Evolutionary conservation across 345 rosid species (phyloP).

Genomic region (Populus nigra): DNA sequence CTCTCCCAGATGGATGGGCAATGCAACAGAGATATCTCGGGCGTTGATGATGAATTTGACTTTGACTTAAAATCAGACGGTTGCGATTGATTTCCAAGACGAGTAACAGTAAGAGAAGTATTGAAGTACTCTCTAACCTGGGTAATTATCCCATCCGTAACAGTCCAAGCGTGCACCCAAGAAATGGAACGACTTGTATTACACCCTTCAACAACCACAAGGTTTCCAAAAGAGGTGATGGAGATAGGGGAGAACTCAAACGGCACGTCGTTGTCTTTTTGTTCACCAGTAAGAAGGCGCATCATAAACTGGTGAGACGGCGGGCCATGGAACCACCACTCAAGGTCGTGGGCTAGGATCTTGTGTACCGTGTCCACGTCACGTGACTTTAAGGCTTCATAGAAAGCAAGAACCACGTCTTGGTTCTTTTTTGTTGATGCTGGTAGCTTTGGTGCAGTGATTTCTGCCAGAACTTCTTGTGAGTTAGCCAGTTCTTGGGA

Average conservation of each 20-base stretch:
- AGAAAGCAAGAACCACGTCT: conserved; percentile 78
- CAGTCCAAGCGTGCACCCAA: conserved; percentile 99
- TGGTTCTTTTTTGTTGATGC: conserved; percentile 40
- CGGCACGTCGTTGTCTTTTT: background rate
- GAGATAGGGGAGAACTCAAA: conserved; percentile 54
- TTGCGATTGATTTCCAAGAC: conserved; percentile 42
- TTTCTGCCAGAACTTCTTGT: conserved; percentile 57
- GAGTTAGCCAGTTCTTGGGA: conserved; percentile 76
- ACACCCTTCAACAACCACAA: conserved; percentile 85
- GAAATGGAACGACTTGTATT: conserved; percentile 50
- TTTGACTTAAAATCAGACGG: conserved; percentile 12
- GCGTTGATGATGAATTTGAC: conserved; percentile 19
- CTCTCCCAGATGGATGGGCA: conserved; percentile 89
- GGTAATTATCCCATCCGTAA: conserved; percentile 83
- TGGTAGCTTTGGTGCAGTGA: conserved; percentile 16
- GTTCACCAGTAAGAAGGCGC: conserved; percentile 81
- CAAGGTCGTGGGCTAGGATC: conserved; percentile 82
- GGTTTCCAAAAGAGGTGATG: conserved; percentile 55
- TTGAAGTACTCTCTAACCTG: conserved; percentile 93
- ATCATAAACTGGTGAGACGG: conserved; percentile 96
- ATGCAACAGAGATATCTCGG: conserved; percentile 47
- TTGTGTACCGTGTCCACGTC: conserved; percentile 75
- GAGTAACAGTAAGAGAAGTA: conserved; percentile 86
- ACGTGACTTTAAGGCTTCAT: conserved; percentile 73
- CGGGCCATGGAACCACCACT: conserved; percentile 99